phyloP scores from a whole-genome alignment of 83 land plant species.

The Isoetes engelmannii region DNA sequence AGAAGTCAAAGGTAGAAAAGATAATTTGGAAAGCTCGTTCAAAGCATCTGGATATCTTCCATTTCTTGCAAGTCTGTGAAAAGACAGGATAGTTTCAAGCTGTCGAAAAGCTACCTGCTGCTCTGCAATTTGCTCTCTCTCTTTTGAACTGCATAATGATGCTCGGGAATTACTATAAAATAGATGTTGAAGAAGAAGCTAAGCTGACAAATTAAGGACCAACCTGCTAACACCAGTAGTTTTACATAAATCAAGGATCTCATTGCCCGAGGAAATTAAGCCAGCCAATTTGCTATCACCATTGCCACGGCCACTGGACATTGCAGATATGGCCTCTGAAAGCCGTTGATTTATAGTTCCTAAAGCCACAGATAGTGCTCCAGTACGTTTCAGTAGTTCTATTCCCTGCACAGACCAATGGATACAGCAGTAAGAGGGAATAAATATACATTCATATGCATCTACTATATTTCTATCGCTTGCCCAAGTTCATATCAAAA shows the following conservation, averaged over 20 bases:
- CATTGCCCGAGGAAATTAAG: conserved; percentile 75
- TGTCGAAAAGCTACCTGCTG: conserved; percentile 68
- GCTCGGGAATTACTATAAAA: neutral
- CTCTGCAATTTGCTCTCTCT: conserved; percentile 48
- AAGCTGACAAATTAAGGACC: neutral
- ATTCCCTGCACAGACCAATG: conserved; percentile 50
- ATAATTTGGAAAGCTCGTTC: conserved; percentile 55
- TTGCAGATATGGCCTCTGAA: conserved; percentile 74
- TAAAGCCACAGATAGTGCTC: conserved; percentile 78
- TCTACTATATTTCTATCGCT: neutral
- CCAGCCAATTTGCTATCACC: conserved; percentile 74
- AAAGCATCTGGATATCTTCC: conserved; percentile 70
- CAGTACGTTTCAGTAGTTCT: conserved; percentile 80
- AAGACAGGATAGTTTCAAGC: conserved; percentile 53
- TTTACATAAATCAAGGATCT: conserved; percentile 65
- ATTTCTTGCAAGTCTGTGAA: conserved; percentile 51
- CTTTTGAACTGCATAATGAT: conserved; percentile 47
- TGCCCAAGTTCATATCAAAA: neutral
- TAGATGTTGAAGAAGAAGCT: neutral
- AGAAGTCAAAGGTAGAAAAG: conserved; percentile 75
- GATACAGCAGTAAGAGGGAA: conserved; percentile 4
- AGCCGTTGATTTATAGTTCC: conserved; percentile 81
- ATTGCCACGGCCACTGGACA: conserved; percentile 67
- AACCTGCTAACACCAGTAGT: conserved; percentile 57
- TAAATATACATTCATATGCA: conserved; percentile 6